A percentile compares a stretch with the other conserved stretches of the same genome.
These are phyloP conservation scores for Astraeus odoratus DNA, from an alignment of 768 basidiomycete genomes.

Conservation along the genomic window DNA sequence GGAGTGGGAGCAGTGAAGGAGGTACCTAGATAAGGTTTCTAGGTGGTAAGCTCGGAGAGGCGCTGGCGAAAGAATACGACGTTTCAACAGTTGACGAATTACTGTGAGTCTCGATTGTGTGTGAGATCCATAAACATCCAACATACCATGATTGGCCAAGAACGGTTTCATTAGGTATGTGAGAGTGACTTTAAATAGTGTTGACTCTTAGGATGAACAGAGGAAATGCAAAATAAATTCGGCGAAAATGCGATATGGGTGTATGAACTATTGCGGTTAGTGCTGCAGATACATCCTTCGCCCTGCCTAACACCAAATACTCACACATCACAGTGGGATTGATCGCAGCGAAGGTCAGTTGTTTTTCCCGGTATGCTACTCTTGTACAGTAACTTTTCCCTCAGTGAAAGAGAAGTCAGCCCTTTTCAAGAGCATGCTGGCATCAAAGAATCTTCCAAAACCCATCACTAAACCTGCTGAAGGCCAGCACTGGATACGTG, in stretches of 20 bases:
- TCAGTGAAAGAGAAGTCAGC: conserved; percentile 81
- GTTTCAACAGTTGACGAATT: conserved; percentile 88
- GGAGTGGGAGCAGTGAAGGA: background rate
- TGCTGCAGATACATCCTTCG: background rate
- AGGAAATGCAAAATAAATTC: conserved; percentile 74
- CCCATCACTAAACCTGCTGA: conserved; percentile 67
- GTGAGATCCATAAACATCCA: background rate
- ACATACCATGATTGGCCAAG: conserved; percentile 33
- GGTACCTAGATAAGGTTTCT: conserved; percentile 75
- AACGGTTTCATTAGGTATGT: conserved; percentile 49
- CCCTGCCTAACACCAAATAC: background rate
- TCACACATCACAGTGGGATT: conserved; percentile 53
- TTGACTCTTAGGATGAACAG: conserved; percentile 29
- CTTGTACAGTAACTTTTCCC: background rate
- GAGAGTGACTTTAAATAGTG: background rate
- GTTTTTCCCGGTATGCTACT: background rate
- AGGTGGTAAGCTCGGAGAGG: conserved; percentile 89
- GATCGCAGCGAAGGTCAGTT: conserved; percentile 77
- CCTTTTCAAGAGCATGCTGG: conserved; percentile 87
- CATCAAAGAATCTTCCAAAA: conserved; percentile 88
- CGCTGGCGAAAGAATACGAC: conserved; percentile 82
- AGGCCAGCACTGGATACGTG: conserved; percentile 85
- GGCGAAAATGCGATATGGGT: conserved; percentile 87
- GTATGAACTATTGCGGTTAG: conserved; percentile 81
- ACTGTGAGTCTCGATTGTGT: conserved; percentile 47